These are phyloP conservation scores for Leccinum pachyderme DNA, from an alignment of 1,284 basidiomycete species.

Conservation along the genomic window DNA sequence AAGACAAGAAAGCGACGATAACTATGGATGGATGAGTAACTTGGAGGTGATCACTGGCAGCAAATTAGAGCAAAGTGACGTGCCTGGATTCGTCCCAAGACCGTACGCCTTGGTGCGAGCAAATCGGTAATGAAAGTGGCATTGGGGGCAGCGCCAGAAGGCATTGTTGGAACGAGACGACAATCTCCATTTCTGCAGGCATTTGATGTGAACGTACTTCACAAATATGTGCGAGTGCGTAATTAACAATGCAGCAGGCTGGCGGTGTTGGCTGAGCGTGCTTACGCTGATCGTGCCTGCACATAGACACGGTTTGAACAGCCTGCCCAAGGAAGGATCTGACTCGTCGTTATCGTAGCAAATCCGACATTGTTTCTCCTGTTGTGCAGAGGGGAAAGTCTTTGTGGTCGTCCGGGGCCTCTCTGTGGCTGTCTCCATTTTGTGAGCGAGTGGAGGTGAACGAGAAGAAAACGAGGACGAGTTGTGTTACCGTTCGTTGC, in stretches of 20 bases:
- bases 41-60: not conserved
- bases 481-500: constrained; percentile 3
- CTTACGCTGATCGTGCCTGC: constrained; percentile 76
- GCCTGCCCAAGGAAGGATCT: constrained; percentile 59
- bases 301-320: constrained; percentile 77
- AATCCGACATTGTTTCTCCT: constrained; percentile 69
- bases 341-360: constrained; percentile 61
- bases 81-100: constrained; percentile 71
- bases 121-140: constrained; percentile 71
- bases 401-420: constrained; percentile 6
- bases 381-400: constrained; percentile 12
- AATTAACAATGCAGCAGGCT: constrained; percentile 15
- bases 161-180: constrained; percentile 54
- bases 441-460: not conserved
- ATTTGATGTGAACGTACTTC: constrained; percentile 76
- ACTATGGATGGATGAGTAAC: constrained; percentile 41
- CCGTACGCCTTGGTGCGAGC: constrained; percentile 65
- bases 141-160: constrained; percentile 76
- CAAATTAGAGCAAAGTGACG: constrained; percentile 16
- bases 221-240: constrained; percentile 7
- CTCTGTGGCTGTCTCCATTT: constrained; percentile 20
- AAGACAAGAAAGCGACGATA: constrained; percentile 61
- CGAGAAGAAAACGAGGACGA: not conserved
- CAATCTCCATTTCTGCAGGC: constrained; percentile 70
- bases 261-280: constrained; percentile 12